A percentile compares a stretch with the other conserved stretches of the same genome.
phyloP scores from a whole-genome alignment of 768 basidiomycete genomes.

The Harrya chromipes region DNA sequence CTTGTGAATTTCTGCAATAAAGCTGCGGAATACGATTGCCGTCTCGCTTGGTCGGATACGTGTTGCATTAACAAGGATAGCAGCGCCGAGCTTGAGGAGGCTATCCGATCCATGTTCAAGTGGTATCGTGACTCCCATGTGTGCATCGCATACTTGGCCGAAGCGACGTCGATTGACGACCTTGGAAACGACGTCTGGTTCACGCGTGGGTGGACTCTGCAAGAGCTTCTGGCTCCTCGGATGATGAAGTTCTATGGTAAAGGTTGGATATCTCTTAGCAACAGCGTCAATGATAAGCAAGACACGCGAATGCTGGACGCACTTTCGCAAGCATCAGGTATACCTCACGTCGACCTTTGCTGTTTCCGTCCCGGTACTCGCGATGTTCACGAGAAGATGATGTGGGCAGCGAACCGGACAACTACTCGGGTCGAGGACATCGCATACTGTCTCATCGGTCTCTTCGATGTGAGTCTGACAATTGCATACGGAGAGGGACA shows the following conservation, averaged over 20 bases:
- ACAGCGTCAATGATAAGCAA: conserved; percentile 27
- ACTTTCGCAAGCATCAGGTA: conserved; percentile 27
- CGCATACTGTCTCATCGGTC: conserved; percentile 32
- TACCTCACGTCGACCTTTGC: conserved; percentile 23
- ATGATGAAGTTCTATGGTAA: conserved; percentile 32
- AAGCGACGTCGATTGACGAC: conserved; percentile 29
- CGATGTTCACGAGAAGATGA: conserved; percentile 28
- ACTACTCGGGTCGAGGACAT: conserved; percentile 34
- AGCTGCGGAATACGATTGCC: conserved; percentile 27
- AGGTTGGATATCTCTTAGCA: conserved; percentile 25
- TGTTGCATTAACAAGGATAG: conserved; percentile 35
- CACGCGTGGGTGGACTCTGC: conserved; percentile 32
- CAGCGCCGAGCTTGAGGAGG: conserved; percentile 34
- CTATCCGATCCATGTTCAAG: conserved; percentile 34
- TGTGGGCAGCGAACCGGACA: conserved; percentile 34
- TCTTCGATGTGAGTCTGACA: conserved; percentile 33
- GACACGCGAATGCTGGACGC: conserved; percentile 19
- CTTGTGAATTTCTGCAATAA: conserved; percentile 25
- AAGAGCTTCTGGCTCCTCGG: conserved; percentile 28
- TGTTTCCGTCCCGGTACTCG: conserved; percentile 24
- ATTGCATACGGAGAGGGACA: conserved; percentile 35
- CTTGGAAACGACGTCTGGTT: conserved; percentile 28
- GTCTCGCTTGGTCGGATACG: conserved; percentile 35
- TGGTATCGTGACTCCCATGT: conserved; percentile 29
- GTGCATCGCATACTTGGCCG: conserved; percentile 32